Conservation (phyloP, 495 filamentous ascomycete species). For the Neurospora sp. region DNA sequence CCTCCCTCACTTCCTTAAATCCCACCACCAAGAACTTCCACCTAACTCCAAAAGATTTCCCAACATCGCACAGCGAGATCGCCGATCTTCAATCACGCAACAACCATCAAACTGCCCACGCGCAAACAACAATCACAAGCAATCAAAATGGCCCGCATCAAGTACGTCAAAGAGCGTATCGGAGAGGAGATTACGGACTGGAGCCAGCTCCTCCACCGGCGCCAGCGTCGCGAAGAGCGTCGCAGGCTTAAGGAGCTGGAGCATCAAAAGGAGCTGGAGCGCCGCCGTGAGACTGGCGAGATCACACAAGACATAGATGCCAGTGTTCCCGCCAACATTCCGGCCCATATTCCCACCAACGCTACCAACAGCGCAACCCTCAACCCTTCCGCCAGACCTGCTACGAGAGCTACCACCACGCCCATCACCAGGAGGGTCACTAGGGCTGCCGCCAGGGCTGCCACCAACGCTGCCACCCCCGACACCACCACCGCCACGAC, state of each 20-base stretch:
- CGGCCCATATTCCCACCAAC: neutral
- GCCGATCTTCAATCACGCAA: neutral
- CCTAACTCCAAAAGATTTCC: neutral
- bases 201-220: neutral
- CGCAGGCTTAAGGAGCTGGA: neutral
- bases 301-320: neutral
- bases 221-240: too few relatives aligned
- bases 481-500: neutral
- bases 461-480: neutral
- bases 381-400: neutral
- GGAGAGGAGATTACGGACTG: neutral
- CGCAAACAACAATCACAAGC: neutral
- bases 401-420: neutral
- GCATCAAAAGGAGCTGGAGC: neutral
- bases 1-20: neutral
- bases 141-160: neutral
- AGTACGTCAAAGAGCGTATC: neutral
- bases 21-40: neutral
- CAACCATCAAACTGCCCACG: neutral
- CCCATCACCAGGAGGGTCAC: neutral
- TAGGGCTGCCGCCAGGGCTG: neutral
- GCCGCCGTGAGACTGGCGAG: neutral
- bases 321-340: neutral
- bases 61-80: neutral
- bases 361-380: neutral